Conservation (phyloP, 139 green algal species). For the Yamagishiella unicocca region DNA sequence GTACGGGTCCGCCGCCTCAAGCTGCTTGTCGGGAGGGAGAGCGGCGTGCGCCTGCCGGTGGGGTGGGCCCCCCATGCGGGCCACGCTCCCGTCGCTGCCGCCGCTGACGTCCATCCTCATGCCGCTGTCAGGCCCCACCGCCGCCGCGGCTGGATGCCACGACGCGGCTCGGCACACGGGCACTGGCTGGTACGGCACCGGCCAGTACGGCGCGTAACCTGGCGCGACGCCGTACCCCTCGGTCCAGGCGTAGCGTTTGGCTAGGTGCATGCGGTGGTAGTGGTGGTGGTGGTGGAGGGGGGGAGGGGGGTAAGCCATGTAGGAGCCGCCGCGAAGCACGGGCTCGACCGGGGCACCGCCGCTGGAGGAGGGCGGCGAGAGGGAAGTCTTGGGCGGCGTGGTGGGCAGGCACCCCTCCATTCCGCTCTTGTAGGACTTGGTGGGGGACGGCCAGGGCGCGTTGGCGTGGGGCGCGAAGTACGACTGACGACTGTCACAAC, state of each 20-base stretch:
- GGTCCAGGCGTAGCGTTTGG: neutral
- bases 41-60: no score
- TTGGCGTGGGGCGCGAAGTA: neutral
- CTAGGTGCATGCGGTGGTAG: neutral
- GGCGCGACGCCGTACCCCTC: conserved; percentile 3
- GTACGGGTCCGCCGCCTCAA: neutral
- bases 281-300: neutral
- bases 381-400: neutral
- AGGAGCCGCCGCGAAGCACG: neutral
- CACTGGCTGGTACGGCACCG: neutral
- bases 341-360: neutral
- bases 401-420: neutral
- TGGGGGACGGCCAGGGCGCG: neutral
- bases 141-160: no score
- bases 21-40: no score
- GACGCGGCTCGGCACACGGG: neutral
- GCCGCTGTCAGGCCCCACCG: no score
- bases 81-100: no score
- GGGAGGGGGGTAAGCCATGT: neutral
- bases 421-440: conserved; percentile 8
- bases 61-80: no score
- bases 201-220: conserved; percentile 3
- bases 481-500: neutral
- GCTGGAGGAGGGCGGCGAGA: neutral
- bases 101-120: no score